These are phyloP conservation scores for Fusarium illudens DNA, from an alignment of 2,329 filamentous ascomycete genomes.

Conservation along the genomic window DNA sequence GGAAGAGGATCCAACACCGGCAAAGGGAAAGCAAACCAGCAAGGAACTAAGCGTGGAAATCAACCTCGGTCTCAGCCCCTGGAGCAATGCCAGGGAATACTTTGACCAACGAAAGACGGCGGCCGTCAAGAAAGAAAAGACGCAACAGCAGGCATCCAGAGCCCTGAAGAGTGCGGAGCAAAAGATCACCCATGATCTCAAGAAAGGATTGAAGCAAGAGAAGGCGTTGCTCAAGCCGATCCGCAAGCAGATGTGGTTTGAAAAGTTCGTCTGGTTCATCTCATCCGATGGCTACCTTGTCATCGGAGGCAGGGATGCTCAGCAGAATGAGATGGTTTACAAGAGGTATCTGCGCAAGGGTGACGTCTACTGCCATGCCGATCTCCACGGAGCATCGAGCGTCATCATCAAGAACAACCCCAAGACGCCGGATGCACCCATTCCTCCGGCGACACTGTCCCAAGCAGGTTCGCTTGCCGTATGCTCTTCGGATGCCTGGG, in stretches of 20 bases:
- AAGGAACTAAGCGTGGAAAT: slow-evolving; percentile 79
- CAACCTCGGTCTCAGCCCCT: slow-evolving; percentile 81
- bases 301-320: slow-evolving; percentile 84
- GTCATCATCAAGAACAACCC: slow-evolving; percentile 91
- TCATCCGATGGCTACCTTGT: slow-evolving; percentile 96
- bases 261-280: slow-evolving; percentile 96
- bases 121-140: slow-evolving; percentile 87
- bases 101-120: slow-evolving; percentile 89
- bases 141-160: slow-evolving; percentile 78
- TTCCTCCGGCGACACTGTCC: slow-evolving; percentile 88
- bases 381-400: slow-evolving; percentile 83
- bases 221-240: slow-evolving; percentile 87
- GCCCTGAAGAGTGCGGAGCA: slow-evolving; percentile 90
- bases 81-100: slow-evolving; percentile 90
- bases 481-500: slow-evolving; percentile 90
- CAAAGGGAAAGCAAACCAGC: slow-evolving; percentile 55
- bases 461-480: slow-evolving; percentile 89
- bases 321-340: slow-evolving; percentile 94
- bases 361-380: slow-evolving; percentile 91
- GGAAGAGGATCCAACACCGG: slow-evolving; percentile 43
- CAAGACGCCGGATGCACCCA: slow-evolving; percentile 79
- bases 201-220: slow-evolving; percentile 89
- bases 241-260: slow-evolving; percentile 90
- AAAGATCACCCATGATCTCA: slow-evolving; percentile 86
- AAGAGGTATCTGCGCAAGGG: slow-evolving; percentile 84